Percentiles rank a stretch among this genome's conserved stretches.
phyloP scores from a whole-genome alignment of 2,329 filamentous ascomycete genomes.

The Rutstroemia sp. region DNA sequence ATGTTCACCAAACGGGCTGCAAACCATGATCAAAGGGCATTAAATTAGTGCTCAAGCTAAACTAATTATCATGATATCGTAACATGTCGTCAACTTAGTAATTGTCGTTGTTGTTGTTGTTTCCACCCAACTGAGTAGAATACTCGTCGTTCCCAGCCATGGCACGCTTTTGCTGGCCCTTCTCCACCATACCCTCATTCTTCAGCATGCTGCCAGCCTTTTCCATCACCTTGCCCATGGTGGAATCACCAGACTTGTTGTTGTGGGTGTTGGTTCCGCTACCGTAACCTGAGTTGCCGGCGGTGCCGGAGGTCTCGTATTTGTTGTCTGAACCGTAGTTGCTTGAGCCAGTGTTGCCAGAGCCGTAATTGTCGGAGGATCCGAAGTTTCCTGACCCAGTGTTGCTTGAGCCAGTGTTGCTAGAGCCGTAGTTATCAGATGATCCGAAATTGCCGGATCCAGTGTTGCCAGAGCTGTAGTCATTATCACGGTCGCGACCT shows the following conservation, averaged over 20 bases:
- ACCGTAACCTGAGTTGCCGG: conserved; percentile 8
- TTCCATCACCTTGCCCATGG: conserved; percentile 50
- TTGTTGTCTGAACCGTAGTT: conserved; percentile 11
- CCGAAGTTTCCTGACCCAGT: conserved; percentile 1
- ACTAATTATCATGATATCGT: too few species aligned
- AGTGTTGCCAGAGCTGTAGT: conserved; percentile 4
- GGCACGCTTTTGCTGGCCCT: conserved; percentile 44
- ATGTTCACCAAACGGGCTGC: too few species aligned
- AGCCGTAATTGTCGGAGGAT: background rate
- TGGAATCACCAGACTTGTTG: conserved; percentile 21
- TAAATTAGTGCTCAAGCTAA: background rate
- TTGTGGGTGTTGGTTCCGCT: conserved; percentile 13
- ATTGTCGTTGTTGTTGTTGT: conserved; percentile 4
- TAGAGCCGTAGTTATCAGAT: background rate
- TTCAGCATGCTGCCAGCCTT: conserved; percentile 46
- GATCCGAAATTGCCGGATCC: conserved; percentile 13
- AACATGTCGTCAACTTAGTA: background rate
- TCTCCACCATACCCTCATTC: conserved; percentile 40
- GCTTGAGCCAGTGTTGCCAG: conserved; percentile 13
- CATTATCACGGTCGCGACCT: background rate
- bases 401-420: conserved; percentile 10
- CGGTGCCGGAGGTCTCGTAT: background rate
- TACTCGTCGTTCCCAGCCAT: conserved; percentile 27
- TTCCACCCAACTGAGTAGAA: conserved; percentile 10
- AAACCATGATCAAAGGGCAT: too few species aligned